phyloP scores from a whole-genome alignment of 306 rosid genomes.

The Hippophae rhamnoides region DNA sequence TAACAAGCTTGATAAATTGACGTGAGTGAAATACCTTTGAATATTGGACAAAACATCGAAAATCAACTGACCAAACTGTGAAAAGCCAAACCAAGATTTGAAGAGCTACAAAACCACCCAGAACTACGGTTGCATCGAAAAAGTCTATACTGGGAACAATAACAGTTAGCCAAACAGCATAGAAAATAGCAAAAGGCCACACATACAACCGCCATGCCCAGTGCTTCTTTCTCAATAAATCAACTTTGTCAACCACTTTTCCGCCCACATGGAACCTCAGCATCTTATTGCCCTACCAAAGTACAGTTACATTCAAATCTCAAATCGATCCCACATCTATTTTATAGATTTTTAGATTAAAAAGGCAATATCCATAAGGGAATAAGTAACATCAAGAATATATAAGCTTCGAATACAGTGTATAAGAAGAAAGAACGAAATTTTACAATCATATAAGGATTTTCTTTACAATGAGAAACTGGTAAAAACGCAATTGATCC shows the following conservation, averaged over 20 bases:
- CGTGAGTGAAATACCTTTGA: slow-evolving; percentile 38
- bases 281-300: slow-evolving; percentile 31
- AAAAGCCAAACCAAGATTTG: slow-evolving; percentile 75
- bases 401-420: background rate
- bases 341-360: background rate
- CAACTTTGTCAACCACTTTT: slow-evolving; percentile 82
- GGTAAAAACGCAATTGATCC: too few relatives aligned
- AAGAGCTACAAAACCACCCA: slow-evolving; percentile 51
- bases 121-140: slow-evolving; percentile 56
- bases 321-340: slow-evolving; percentile 19
- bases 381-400: background rate
- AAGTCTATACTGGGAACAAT: slow-evolving; percentile 72
- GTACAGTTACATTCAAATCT: background rate
- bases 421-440: slow-evolving; percentile 6
- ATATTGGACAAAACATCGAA: slow-evolving; percentile 67
- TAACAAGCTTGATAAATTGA: background rate
- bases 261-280: slow-evolving; percentile 74
- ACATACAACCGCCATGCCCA: slow-evolving; percentile 69
- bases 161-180: slow-evolving; percentile 39
- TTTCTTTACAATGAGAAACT: too few relatives aligned
- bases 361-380: background rate
- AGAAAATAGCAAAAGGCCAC: slow-evolving; percentile 60
- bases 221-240: slow-evolving; percentile 60
- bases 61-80: slow-evolving; percentile 93
- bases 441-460: background rate